A percentile compares a stretch with the other conserved stretches of the same genome.
These are phyloP conservation scores for Penicillium macrosclerotiorum DNA, from an alignment of 495 filamentous ascomycete genomes.

Conservation along the genomic window DNA sequence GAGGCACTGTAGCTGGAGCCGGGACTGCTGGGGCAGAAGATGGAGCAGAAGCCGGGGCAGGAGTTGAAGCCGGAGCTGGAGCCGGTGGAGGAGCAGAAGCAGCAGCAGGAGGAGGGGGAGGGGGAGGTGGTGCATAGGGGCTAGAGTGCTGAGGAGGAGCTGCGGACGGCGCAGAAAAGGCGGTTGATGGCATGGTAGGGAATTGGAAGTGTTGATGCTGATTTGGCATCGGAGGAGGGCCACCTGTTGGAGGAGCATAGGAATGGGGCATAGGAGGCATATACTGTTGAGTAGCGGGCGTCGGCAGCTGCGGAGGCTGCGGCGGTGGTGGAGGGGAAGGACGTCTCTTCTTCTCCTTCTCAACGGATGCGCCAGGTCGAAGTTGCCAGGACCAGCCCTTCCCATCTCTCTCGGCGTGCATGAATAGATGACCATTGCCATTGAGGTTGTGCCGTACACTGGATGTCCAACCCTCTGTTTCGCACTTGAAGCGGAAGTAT, in stretches of 20 bases:
- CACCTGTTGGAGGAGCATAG: slow-evolving; percentile 32
- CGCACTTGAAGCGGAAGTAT: slow-evolving; percentile 78
- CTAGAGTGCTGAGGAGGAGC: slow-evolving; percentile 23
- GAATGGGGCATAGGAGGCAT: slow-evolving; percentile 41
- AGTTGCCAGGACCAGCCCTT: slow-evolving; percentile 72
- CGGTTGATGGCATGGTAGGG: slow-evolving; percentile 36
- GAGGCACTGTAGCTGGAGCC: slow-evolving; percentile 11
- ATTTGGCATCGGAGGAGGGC: slow-evolving; percentile 32
- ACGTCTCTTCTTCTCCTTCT: slow-evolving; percentile 66
- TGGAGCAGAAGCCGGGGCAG: slow-evolving; percentile 12
- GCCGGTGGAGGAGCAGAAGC: slow-evolving; percentile 6
- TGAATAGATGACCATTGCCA: slow-evolving; percentile 78
- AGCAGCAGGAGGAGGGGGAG: slow-evolving; percentile 10
- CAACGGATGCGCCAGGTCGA: slow-evolving; percentile 60
- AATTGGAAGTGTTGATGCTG: slow-evolving; percentile 45
- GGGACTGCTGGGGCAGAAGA: slow-evolving; percentile 15
- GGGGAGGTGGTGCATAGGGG: slow-evolving; percentile 16
- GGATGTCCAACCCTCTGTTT: slow-evolving; percentile 91
- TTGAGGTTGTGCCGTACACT: slow-evolving; percentile 95
- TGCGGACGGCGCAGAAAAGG: slow-evolving; percentile 25
- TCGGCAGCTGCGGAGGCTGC: slow-evolving; percentile 33
- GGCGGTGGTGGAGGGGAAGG: slow-evolving; percentile 54
- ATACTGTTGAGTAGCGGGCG: slow-evolving; percentile 39
- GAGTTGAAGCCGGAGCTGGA: slow-evolving; percentile 9
- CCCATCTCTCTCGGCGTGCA: slow-evolving; percentile 73